Conservation (phyloP, 306 rosid species). For the Malus orientalis region DNA sequence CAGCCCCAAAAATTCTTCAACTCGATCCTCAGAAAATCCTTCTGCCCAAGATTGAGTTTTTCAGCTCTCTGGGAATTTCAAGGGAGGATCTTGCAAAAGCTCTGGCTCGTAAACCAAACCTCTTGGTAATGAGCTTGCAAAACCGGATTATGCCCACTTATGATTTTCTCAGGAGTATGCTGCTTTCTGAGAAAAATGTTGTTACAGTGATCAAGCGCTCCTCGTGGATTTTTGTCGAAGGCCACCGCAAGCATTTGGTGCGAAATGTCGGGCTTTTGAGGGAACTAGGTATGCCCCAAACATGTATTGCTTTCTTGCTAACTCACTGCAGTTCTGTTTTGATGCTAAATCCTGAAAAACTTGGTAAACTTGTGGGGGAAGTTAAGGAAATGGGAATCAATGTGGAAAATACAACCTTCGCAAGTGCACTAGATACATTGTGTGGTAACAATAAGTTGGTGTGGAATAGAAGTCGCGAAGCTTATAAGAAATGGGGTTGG, state of each 20-base stretch:
- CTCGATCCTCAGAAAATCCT: slow-evolving; percentile 17
- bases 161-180: slow-evolving; percentile 6
- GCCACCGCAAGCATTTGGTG: background rate
- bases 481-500: no score
- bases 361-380: slow-evolving; percentile 1
- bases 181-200: slow-evolving; percentile 16
- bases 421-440: no score
- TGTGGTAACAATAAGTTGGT: no score
- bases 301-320: background rate
- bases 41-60: slow-evolving; percentile 32
- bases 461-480: no score
- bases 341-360: background rate
- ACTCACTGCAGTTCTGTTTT: background rate
- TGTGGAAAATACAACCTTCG: no score
- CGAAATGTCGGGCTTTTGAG: slow-evolving; percentile 19
- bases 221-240: background rate
- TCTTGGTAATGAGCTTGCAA: slow-evolving; percentile 7
- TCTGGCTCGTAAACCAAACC: background rate
- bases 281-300: slow-evolving; percentile 19
- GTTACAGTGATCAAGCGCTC: background rate
- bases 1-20: background rate
- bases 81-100: slow-evolving; percentile 9
- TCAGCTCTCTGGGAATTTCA: slow-evolving; percentile 27
- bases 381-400: slow-evolving; percentile 25
- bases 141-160: slow-evolving; percentile 11